Percentiles rank a stretch among this genome's conserved stretches.
Evolutionary conservation across 495 filamentous ascomycete species (phyloP).

Genomic region (Aspergillus affinis): DNA sequence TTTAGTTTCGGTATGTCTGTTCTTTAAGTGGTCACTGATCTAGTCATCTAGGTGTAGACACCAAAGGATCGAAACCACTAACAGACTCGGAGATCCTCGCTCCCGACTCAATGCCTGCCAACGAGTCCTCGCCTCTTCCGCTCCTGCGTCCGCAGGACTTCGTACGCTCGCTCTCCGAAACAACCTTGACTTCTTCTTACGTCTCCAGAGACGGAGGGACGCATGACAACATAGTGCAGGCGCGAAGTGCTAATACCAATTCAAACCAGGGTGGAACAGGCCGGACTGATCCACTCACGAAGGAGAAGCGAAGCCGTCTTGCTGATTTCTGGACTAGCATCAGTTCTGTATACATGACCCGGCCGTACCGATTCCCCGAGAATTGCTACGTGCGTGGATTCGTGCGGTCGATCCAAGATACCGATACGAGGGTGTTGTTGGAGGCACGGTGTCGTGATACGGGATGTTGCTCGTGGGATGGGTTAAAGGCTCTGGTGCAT

Average conservation of each 20-base stretch:
- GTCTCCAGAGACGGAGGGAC: background rate
- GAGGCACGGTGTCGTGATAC: background rate
- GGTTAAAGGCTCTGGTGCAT: background rate
- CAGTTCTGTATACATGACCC: too few relatives aligned
- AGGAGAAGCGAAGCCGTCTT: background rate
- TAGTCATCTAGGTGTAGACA: too few relatives aligned
- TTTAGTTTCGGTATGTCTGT: background rate
- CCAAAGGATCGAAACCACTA: background rate
- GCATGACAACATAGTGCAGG: background rate
- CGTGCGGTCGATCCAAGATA: background rate
- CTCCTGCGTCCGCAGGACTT: background rate
- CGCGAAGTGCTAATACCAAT: background rate
- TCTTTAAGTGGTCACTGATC: background rate
- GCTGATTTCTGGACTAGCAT: background rate
- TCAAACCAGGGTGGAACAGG: background rate
- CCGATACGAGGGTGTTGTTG: background rate
- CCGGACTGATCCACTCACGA: background rate
- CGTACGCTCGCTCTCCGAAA: slow-evolving; percentile 6
- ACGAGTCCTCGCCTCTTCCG: background rate
- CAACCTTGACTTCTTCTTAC: slow-evolving; percentile 3
- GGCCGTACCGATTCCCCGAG: too few relatives aligned
- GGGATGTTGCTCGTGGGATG: background rate
- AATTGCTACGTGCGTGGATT: background rate
- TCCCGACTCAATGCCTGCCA: slow-evolving; percentile 10
- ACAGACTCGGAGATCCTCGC: slow-evolving; percentile 8